Base-by-base conservation (phyloP, 2,329 filamentous ascomycete genomes). In the Gaeumannomyces sp. region DNA sequence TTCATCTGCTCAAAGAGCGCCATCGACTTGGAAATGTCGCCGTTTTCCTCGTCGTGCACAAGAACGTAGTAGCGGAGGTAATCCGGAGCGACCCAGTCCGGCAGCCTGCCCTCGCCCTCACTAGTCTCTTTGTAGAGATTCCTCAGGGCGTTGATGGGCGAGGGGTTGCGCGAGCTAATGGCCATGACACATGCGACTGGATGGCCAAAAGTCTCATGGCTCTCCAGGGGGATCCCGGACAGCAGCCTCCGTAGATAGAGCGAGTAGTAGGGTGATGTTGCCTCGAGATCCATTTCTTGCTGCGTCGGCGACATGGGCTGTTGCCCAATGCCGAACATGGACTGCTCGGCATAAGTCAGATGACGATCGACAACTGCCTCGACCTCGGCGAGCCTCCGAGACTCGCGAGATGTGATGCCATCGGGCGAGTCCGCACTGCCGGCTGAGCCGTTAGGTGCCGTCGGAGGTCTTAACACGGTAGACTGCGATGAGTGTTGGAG, bases 1-100 rank as follows among this genome's bases (percentile, higher is more conserved):
- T 98, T 99, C 96, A 99, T 99, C 76, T 97, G 92, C 71, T 99
- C 95, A 76, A 97, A 99, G 33, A 98, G 81, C 25, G 88, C 86
- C 76, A 94, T 94, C 16, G 93, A 96, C 76, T 93, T 90, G 53
- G 87, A 86, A 67, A 98, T 96, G 73, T 99, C 93, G 72, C 97
- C 94, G 67, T 87, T 88, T 73, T 99, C 95, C 77, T 99, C 96
- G 71, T 99, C 95, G 72, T 99, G 95, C 25, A 99, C 89, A 58
- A 99, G 81, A 22, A 99, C 91, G 76, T 99, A 99, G 76, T 99
- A 99, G 68, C 95, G 86, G 68, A 99, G 80, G 75, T 95, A 99
- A 67, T 98, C 93, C 35, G 90, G 89, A 72, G 96, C 89, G 0
- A 97, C 90, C 90, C 94, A 99, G 27, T 85, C 81, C 0, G 94